Evolutionary conservation across 2,329 filamentous ascomycete genomes (phyloP).

Genomic region (Xylaria multiplex): DNA sequence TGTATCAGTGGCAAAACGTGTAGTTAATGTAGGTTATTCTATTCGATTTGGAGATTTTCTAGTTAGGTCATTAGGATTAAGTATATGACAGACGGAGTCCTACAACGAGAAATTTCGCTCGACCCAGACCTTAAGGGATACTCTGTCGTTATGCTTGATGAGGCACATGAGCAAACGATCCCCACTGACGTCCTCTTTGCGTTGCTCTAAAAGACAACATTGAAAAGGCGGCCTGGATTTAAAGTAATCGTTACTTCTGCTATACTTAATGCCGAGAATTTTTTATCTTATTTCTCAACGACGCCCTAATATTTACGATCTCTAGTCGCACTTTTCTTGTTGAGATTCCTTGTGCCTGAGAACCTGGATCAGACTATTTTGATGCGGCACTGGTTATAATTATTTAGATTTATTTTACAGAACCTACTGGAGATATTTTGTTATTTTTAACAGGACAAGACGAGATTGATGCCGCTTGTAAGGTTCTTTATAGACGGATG

Average conservation of each 20-base stretch:
- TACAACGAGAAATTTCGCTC: constrained; percentile 92
- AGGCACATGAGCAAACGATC: constrained; percentile 97
- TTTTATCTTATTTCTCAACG: constrained; percentile 96
- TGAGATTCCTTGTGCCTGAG: constrained; percentile 92
- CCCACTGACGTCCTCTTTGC: constrained; percentile 96
- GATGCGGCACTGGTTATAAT: constrained; percentile 94
- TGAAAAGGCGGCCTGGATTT: constrained; percentile 85
- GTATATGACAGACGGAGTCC: constrained; percentile 99
- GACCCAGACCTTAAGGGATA: constrained; percentile 91
- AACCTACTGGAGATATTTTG: constrained; percentile 90
- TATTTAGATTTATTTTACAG: constrained; percentile 98
- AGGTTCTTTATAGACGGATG: constrained; percentile 94
- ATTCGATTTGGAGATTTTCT: constrained; percentile 96
- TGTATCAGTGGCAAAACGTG: constrained; percentile 97
- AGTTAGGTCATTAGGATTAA: constrained; percentile 93
- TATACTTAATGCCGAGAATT: constrained; percentile 96
- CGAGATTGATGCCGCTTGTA: constrained; percentile 94
- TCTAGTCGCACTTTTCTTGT: constrained; percentile 95
- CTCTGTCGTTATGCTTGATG: constrained; percentile 97
- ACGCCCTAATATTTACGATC: constrained; percentile 93
- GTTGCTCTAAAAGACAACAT: constrained; percentile 83
- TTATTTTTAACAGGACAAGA: constrained; percentile 97
- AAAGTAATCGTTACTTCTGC: constrained; percentile 97
- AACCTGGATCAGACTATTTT: constrained; percentile 95
- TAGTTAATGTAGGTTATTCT: constrained; percentile 94